Conservation (phyloP, 78 protist genomes). For the Acrasis kona region DNA sequence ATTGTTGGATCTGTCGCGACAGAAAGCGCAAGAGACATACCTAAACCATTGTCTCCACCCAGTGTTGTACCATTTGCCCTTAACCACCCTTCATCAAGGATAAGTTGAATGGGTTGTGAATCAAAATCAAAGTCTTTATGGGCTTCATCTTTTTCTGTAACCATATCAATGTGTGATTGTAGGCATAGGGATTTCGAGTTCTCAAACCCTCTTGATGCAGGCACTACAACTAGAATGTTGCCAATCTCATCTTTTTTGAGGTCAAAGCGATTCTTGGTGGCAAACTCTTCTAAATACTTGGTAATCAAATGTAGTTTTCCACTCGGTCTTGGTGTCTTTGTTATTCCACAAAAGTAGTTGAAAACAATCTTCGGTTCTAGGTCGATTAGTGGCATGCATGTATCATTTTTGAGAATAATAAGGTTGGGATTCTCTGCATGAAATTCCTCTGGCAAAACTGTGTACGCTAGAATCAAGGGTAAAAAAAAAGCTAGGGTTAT, state of each 20-base stretch:
- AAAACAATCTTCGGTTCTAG: too few species aligned
- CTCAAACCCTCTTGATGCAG: conserved; percentile 11
- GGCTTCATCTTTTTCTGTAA: not conserved
- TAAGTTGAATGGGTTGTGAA: not conserved
- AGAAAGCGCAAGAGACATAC: conserved; percentile 12
- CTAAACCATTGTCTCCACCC: not conserved
- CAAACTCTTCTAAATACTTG: not conserved
- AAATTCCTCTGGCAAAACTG: too few species aligned
- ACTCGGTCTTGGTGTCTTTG: not conserved
- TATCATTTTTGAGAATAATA: too few species aligned
- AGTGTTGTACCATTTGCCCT: not conserved
- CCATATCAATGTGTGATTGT: conserved; percentile 21
- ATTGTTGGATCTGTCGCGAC: conserved; percentile 6
- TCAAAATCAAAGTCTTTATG: not conserved
- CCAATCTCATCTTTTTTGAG: not conserved
- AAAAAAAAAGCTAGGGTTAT: too few species aligned
- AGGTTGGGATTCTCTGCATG: too few species aligned
- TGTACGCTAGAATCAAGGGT: too few species aligned
- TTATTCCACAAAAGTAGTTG: not conserved
- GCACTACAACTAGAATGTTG: not conserved
- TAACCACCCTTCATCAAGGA: not conserved
- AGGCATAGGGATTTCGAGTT: not conserved
- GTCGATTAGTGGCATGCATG: too few species aligned
- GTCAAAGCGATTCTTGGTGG: not conserved
- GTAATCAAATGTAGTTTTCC: not conserved